Evolutionary conservation across 192 early-diverging fungal species (phyloP).

Genomic region (Cetraspora pellucida): DNA sequence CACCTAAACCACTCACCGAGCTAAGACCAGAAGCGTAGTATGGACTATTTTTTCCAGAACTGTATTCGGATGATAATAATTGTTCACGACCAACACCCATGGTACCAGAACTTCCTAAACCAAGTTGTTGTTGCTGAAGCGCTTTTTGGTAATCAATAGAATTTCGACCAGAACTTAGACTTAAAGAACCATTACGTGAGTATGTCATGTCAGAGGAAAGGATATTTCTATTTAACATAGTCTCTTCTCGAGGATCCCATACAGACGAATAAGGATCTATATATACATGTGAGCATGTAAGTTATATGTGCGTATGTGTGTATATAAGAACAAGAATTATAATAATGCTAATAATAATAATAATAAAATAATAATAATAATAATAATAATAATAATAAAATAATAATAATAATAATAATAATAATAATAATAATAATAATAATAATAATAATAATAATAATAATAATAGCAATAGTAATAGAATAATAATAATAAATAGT

Average conservation of each 20-base stretch:
- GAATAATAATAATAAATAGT: no score
- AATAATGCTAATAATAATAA: not conserved
- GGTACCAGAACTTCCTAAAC: constrained; percentile 35
- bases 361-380: not conserved
- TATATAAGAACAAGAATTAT: no score
- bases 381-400: not conserved
- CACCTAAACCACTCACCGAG: constrained; percentile 43
- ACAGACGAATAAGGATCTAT: constrained; percentile 29
- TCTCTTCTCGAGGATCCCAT: constrained; percentile 37
- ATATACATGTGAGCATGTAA: not conserved
- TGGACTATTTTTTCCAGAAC: constrained; percentile 27
- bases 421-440: no score
- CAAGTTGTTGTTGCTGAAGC: constrained; percentile 45
- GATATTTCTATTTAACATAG: constrained; percentile 21
- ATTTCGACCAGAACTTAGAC: constrained; percentile 27
- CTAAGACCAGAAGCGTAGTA: constrained; percentile 37
- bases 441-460: no score
- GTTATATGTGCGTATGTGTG: not conserved
- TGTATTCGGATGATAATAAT: constrained; percentile 38
- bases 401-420: not conserved
- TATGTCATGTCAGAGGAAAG: constrained; percentile 33
- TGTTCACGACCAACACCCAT: constrained; percentile 27
- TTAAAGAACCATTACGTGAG: constrained; percentile 12
- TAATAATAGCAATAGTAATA: no score
- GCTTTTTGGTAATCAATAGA: constrained; percentile 47